Percentiles rank a stretch among this genome's conserved stretches.
Evolutionary conservation across 176 grass and related monocot genomes (phyloP).

Genomic region (Ensete ventricosum): DNA sequence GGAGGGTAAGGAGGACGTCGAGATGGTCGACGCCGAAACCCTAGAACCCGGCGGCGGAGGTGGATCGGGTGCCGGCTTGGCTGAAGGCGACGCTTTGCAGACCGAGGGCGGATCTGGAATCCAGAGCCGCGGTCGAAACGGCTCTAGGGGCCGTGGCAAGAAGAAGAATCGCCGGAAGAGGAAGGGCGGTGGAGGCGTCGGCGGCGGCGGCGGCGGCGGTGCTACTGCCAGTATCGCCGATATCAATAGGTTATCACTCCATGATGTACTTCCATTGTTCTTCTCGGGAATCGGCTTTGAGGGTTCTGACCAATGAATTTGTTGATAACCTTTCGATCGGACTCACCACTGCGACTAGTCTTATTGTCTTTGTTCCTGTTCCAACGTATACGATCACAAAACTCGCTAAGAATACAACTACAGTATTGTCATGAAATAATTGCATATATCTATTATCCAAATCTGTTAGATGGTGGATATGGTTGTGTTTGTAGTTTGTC

Average conservation of each 20-base stretch:
- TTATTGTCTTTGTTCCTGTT: too few relatives aligned
- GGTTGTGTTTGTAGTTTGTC: too few relatives aligned
- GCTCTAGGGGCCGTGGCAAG: conserved; percentile 14
- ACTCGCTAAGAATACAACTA: too few relatives aligned
- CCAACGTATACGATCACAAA: too few relatives aligned
- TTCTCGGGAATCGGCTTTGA: not conserved
- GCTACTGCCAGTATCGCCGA: conserved; percentile 48
- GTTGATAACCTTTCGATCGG: not conserved
- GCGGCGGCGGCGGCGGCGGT: not conserved
- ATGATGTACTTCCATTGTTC: not conserved
- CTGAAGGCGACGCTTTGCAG: not conserved
- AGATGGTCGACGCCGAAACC: conserved; percentile 16
- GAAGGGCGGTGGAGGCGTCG: conserved; percentile 19
- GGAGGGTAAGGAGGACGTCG: conserved; percentile 18
- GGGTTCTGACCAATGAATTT: not conserved
- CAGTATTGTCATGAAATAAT: too few relatives aligned
- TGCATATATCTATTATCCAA: too few relatives aligned
- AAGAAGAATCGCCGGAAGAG: conserved; percentile 25
- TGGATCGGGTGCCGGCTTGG: not conserved
- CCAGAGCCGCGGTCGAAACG: conserved; percentile 19
- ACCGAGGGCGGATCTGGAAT: not conserved
- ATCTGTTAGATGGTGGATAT: too few relatives aligned
- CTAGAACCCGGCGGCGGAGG: conserved; percentile 17
- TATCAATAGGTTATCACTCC: conserved; percentile 48
- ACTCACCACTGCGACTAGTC: not conserved